Evolutionary conservation across 139 green algal genomes (phyloP), one percentile per base, ranked within the genome.

Genomic region (Chlamydomonas schloesseri): DNA sequence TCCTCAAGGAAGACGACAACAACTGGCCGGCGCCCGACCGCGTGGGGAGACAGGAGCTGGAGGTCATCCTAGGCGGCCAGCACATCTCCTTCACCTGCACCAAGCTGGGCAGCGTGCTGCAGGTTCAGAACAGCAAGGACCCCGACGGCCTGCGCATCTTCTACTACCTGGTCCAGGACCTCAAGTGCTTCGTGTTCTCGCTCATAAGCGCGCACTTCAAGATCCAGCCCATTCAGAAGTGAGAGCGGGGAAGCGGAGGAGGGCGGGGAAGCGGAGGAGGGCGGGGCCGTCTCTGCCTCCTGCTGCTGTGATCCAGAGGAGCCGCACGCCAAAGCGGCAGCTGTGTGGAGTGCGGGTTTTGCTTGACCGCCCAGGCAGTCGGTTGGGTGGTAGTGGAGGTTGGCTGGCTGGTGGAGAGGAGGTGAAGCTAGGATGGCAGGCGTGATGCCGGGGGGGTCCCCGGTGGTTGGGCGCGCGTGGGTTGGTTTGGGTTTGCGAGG

Each of bases 111-210:
- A 98, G 94, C 26, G 91, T 99, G 53, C 86, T 98, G 50, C 97
- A 99, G 83, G 97, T 99, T 57, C 95, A 98, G 86, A 93, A 95
- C 73, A 98, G 95, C 92, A 97, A 99, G 80, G 98, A 99, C 90
- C 97, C 98, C 29, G 97, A 99, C 71, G 98, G 98, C 17, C 91
- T 99, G 33, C 84, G 96, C 9, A 93, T 97, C 10, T 99, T 99
- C 88, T 99, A 99, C 92, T 99, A 99, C 90, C 88, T 99, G 21
- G 97, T 99, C 36, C 97, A 99, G 93, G 97, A 99, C 81, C 82
- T 99, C 28, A 99, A 99, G 82, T 99, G 96, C 91, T 90, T 99
- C 50, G 97, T 98, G 20, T 98, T 99, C 83, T 97, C 94, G 0
- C 84, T 99, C 18, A 97, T 99, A 31, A 94, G 87, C 11, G 90